Evolutionary conservation across 768 basidiomycete species (phyloP).

Genomic region (Galerina marginata): DNA sequence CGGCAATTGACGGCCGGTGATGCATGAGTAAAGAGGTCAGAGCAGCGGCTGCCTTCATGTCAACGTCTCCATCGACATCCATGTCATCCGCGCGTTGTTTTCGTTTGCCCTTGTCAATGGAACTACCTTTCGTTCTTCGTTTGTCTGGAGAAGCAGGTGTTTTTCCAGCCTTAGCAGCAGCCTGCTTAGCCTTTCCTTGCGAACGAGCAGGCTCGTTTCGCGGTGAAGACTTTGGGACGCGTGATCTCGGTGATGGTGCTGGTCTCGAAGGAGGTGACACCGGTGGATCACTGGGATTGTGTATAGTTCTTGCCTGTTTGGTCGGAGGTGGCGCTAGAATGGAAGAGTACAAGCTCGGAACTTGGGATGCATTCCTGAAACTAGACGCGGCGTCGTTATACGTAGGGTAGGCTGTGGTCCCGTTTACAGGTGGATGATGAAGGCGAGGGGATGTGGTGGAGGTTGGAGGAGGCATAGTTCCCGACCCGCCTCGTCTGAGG

Average conservation of each 20-base stretch:
- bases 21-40: conserved; percentile 74
- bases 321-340: conserved; percentile 78
- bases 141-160: conserved; percentile 42
- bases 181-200: conserved; percentile 43
- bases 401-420: conserved; percentile 35
- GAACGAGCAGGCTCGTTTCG: conserved; percentile 57
- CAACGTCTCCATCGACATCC: conserved; percentile 56
- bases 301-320: conserved; percentile 80
- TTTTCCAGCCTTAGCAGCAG: conserved; percentile 38
- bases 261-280: conserved; percentile 57
- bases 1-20: conserved; percentile 62
- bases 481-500: conserved; percentile 43
- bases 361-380: conserved; percentile 40
- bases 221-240: conserved; percentile 42
- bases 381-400: conserved; percentile 37
- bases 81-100: conserved; percentile 38
- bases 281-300: conserved; percentile 74
- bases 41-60: conserved; percentile 85
- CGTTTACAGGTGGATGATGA: conserved; percentile 44
- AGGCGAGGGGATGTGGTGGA: conserved; percentile 48
- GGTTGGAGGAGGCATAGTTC: conserved; percentile 52
- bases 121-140: conserved; percentile 46
- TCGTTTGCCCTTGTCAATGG: conserved; percentile 54
- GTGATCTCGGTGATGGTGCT: conserved; percentile 48
- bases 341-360: conserved; percentile 73